phyloP scores from a whole-genome alignment of 2,329 filamentous ascomycete genomes.

The Colletotrichum musae region DNA sequence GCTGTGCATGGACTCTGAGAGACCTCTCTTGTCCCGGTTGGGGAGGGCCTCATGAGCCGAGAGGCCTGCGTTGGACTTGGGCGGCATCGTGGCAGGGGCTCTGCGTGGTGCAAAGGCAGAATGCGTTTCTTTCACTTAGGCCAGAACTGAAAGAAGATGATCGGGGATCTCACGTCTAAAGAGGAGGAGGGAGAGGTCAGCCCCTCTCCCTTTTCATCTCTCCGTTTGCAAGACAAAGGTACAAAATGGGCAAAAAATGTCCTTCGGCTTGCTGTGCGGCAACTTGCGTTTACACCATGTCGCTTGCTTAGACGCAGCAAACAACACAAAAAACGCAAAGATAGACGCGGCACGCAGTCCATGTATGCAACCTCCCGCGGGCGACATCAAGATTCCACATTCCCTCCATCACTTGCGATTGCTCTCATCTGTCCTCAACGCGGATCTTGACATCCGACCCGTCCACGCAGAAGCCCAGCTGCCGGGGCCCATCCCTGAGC shows the following conservation, averaged over 20 bases:
- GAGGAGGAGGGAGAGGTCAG: not conserved
- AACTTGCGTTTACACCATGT: slow-evolving; percentile 9
- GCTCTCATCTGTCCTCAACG: slow-evolving; percentile 67
- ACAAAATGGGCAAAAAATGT: not conserved
- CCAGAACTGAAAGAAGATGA: not conserved
- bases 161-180: not conserved
- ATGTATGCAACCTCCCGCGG: slow-evolving; percentile 17
- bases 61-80: not conserved
- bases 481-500: slow-evolving; percentile 82
- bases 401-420: not conserved
- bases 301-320: slow-evolving; percentile 11
- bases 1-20: slow-evolving; percentile 38
- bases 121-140: no score
- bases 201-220: slow-evolving; percentile 3
- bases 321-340: slow-evolving; percentile 2
- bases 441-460: slow-evolving; percentile 78
- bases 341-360: slow-evolving; percentile 1
- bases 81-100: slow-evolving; percentile 2
- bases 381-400: not conserved
- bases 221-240: slow-evolving; percentile 12
- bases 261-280: slow-evolving; percentile 6
- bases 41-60: not conserved
- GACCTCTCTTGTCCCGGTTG: slow-evolving; percentile 21
- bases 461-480: slow-evolving; percentile 88
- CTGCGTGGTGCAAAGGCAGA: not conserved